Base-by-base conservation (phyloP, 2,329 filamentous ascomycete species). In the Trichoderma hamatum region DNA sequence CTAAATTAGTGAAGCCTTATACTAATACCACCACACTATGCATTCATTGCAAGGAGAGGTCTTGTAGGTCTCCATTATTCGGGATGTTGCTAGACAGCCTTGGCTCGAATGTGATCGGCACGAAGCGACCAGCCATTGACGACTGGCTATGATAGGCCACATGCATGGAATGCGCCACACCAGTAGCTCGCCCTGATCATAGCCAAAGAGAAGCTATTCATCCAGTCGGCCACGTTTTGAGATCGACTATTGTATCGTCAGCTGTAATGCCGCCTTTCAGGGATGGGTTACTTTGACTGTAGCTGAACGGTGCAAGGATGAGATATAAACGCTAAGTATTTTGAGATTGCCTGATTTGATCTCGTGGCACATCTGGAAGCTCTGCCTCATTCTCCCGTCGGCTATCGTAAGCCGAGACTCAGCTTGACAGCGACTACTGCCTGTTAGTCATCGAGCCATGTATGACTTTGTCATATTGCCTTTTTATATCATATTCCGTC, bases 381-480 rank as follows among this genome's bases (percentile, higher is more conserved):
- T 5, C 28, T 26, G 10, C 49, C 28, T 21, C n/a, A 59, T 30
- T 67, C 28, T 59, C 54, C 64, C 64, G 64, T 67, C 64, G 64
- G 64, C 39, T 67, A 59, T 67, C 64, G 51, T 21, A 19, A 26
- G 30, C 43, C 28, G n/a, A 28, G 54, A 66, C 52, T 34, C 9
- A 13, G 36, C 63, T 55, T n/a, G 21, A 30, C 14, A 14, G 9
- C 19, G 24, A 9, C 2, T 32, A 28, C 10, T 51, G 39, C 28
- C 30, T 46, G 52, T 34, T 19, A 58, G 34, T n/a, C 51, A 55
- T 43, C 7, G 49, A 43, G 19, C n/a, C 6, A 7, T 4, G 6
- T 7, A 10, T 13, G 13, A 4, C 16, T 19, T n/a, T 49, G 13
- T 26, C 6, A 19, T 13, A n/a, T 39, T 13, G 46, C 3, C 26